Percentiles rank a stretch among this genome's conserved stretches.
phyloP scores from a whole-genome alignment of 176 grass and related monocot genomes.

The Oryza coarctata region DNA sequence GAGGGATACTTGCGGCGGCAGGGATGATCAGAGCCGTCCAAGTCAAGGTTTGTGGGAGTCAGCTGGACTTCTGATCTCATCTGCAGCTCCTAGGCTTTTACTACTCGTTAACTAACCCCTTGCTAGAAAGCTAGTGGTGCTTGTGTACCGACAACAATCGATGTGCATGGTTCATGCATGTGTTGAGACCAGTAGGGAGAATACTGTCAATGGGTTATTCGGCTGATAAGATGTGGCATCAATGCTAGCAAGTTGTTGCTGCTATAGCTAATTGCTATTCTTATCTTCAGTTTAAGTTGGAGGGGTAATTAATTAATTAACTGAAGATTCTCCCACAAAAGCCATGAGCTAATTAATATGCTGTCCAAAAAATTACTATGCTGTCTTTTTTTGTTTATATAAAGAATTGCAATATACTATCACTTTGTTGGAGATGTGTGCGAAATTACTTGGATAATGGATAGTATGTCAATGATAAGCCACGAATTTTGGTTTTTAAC shows the following conservation, averaged over 20 bases:
- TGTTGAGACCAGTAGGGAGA: neutral
- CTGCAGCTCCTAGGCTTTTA: conserved; percentile 1
- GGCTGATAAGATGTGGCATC: conserved; percentile 24
- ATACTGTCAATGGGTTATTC: neutral
- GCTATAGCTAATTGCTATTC: neutral
- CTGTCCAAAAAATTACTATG: neutral
- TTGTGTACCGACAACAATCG: neutral
- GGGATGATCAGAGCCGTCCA: conserved; percentile 12
- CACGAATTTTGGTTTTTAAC: neutral
- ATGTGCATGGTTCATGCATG: neutral
- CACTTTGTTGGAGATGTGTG: neutral
- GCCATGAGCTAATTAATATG: neutral
- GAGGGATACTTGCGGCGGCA: conserved; percentile 9
- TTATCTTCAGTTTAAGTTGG: neutral
- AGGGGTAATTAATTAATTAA: neutral
- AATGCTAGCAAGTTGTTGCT: neutral
- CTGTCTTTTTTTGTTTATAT: neutral
- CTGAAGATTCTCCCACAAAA: neutral
- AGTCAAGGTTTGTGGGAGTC: conserved; percentile 17
- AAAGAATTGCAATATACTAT: neutral
- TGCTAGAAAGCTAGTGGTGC: neutral
- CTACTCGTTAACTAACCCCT: neutral
- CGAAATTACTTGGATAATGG: neutral
- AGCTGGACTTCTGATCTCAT: conserved; percentile 17
- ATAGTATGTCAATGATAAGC: neutral